Base-by-base conservation (phyloP, 257 asterid species). In the Striga asiatica region DNA sequence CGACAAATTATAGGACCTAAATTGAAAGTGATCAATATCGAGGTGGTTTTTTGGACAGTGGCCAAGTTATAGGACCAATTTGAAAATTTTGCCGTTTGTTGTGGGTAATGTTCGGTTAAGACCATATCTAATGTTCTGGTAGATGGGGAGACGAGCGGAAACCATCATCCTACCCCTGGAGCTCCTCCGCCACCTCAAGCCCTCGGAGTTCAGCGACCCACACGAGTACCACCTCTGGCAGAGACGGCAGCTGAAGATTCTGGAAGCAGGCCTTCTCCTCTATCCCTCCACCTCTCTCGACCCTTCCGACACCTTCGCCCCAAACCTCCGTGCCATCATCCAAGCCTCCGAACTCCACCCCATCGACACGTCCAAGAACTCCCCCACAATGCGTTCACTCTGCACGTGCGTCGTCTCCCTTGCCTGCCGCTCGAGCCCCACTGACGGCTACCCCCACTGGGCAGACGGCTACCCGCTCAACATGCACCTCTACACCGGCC, bases 111-210 rank as follows among this genome's bases (percentile, higher is more conserved):
- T n/a, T n/a, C n/a, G n/a, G n/a, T n/a, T n/a, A n/a, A n/a, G n/a
- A n/a, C n/a, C n/a, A n/a, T n/a, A n/a, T 50, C 2, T n/a, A 56
- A 45, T 9, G 25, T 25, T 54, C 48, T 35, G 18, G 5, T 74
- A 86, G 94, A 81, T 80, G 77, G 93, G 93, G 5, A 75, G 84
- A 61, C 82, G 89, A 0, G 85, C 86, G 4, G 95, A 85, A 78
- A 79, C 89, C 16, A 78, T 85, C 12, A 78, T 85, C 77, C 82
- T 85, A 17, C 95, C 95, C 1, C 60, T 85, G 0, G 95, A 85
- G 76, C 79, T 85, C 1, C 66, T 85, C 2, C 89, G 82, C 49
- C 87, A 85, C 38, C 58, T 79, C 13, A 85, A 73, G 55, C 95
- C 95, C 3, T 80, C 89, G 0, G 95, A 85, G 34, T 85, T 82